phyloP scores from a whole-genome alignment of 2,329 filamentous ascomycete species.

The Aspergillus ochraceoroseus region DNA sequence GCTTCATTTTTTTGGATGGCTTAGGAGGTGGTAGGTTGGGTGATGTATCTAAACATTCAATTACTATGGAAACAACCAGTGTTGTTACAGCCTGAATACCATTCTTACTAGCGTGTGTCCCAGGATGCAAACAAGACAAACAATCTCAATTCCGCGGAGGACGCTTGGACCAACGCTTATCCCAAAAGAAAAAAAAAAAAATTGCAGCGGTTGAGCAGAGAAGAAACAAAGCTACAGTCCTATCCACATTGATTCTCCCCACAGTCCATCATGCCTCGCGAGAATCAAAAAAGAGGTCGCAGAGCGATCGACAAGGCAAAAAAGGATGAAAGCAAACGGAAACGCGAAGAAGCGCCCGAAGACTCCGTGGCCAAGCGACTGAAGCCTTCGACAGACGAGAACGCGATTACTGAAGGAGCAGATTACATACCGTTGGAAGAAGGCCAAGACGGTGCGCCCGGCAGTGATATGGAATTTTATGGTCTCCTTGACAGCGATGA shows the following conservation, averaged over 20 bases:
- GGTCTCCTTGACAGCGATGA: constrained; percentile 89
- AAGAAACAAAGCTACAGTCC: background rate
- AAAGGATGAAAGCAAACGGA: constrained; percentile 38
- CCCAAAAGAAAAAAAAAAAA: constrained; percentile 21
- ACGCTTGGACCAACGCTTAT: constrained; percentile 40
- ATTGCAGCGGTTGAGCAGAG: constrained; percentile 17
- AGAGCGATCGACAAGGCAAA: constrained; percentile 41
- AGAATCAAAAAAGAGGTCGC: constrained; percentile 46
- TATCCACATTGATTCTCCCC: constrained; percentile 7
- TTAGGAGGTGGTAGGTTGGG: background rate
- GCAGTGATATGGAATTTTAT: constrained; percentile 70
- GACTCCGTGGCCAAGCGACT: constrained; percentile 37
- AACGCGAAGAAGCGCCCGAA: constrained; percentile 34
- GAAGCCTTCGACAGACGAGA: constrained; percentile 31
- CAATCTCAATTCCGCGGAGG: constrained; percentile 17
- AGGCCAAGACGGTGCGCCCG: constrained; percentile 21
- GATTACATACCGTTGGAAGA: constrained; percentile 40
- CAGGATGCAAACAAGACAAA: constrained; percentile 34
- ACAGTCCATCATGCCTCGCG: constrained; percentile 41
- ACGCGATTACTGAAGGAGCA: constrained; percentile 22
- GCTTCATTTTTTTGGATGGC: background rate
- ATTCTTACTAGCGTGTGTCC: background rate
- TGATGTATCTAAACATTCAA: background rate
- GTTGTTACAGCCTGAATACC: background rate
- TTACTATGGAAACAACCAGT: background rate